Evolutionary conservation across 78 protist genomes (phyloP).

Genomic region (Dictyostelium purpureum): DNA sequence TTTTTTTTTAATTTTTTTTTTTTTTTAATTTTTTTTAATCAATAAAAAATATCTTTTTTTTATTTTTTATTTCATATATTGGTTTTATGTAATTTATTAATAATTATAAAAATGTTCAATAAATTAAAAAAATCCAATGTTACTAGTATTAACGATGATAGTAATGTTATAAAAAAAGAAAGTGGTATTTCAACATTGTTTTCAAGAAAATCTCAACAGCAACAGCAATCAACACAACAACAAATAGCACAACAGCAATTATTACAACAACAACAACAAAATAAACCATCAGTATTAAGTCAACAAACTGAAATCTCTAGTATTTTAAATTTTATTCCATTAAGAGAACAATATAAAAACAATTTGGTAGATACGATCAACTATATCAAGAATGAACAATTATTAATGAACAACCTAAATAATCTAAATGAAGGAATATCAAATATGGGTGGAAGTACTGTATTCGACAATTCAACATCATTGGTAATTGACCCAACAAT

Average conservation of each 20-base stretch:
- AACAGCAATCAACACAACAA: background rate
- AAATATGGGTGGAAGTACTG: no score
- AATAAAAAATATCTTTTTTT: no score
- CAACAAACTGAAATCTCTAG: background rate
- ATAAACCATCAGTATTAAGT: background rate
- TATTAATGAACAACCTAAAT: background rate
- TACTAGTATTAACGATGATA: background rate
- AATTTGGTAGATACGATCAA: background rate
- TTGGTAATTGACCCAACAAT: constrained; percentile 91
- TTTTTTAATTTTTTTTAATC: no score
- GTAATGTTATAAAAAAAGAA: background rate
- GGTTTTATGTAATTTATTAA: no score
- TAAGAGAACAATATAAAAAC: constrained; percentile 19
- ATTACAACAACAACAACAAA: background rate
- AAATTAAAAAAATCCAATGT: background rate
- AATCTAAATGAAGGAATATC: no score
- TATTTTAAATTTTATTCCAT: background rate
- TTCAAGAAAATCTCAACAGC: background rate
- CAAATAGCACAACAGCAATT: background rate
- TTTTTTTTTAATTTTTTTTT: no score
- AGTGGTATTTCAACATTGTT: background rate
- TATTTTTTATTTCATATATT: no score
- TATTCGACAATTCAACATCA: constrained; percentile 21
- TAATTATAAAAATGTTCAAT: background rate
- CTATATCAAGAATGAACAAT: background rate